These are phyloP conservation scores for Wallacemonas rigidus DNA, from an alignment of 208 protist genomes.

Conservation along the genomic window DNA sequence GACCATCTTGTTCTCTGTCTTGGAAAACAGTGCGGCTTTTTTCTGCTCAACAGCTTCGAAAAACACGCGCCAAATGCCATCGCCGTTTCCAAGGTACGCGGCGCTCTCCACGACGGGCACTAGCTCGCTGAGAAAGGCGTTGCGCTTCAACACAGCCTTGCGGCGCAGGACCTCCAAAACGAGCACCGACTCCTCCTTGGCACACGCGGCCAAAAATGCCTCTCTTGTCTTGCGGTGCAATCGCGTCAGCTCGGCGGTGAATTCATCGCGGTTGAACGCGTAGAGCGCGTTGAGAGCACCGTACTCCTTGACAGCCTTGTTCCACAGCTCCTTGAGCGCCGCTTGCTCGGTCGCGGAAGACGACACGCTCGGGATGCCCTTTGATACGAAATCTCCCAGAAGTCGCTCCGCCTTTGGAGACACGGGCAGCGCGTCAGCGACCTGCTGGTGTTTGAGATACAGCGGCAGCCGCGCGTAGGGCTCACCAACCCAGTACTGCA, in stretches of 20 bases:
- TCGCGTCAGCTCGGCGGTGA: constrained; percentile 43
- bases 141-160: constrained; percentile 60
- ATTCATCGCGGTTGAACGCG: constrained; percentile 55
- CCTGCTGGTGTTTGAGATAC: constrained; percentile 51
- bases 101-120: constrained; percentile 49
- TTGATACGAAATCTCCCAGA: constrained; percentile 49
- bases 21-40: constrained; percentile 40
- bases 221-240: constrained; percentile 30
- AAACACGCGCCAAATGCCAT: constrained; percentile 73
- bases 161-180: constrained; percentile 82
- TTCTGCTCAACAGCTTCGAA: constrained; percentile 52
- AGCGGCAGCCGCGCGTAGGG: constrained; percentile 55
- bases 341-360: constrained; percentile 4
- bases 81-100: constrained; percentile 60
- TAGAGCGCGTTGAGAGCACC: constrained; percentile 30
- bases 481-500: constrained; percentile 80
- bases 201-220: constrained; percentile 25
- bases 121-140: constrained; percentile 55
- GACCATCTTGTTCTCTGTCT: constrained; percentile 32
- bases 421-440: constrained; percentile 51
- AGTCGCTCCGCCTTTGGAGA: constrained; percentile 60
- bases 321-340: constrained; percentile 38
- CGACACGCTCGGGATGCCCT: constrained; percentile 48
- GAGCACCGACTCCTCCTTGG: constrained; percentile 39
- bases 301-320: constrained; percentile 33